Evolutionary conservation across 2,329 filamentous ascomycete species (phyloP), one percentile per base, ranked within the genome.

Genomic region (Penicillium sp.): DNA sequence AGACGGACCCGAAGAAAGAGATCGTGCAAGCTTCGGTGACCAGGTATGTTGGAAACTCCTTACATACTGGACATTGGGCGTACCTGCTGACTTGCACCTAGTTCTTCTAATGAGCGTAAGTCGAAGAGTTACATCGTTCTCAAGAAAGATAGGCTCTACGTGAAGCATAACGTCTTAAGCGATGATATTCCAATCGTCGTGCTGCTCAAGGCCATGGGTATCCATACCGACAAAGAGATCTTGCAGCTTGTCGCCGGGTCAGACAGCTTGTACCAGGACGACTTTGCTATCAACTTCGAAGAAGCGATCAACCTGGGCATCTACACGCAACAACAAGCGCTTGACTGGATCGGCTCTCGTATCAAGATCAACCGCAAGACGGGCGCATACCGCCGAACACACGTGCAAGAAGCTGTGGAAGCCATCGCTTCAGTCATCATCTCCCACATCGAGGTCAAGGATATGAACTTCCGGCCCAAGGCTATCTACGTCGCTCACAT

Each of bases 141-240:
- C 55, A 98, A 98, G 79, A 98, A 98, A 75, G 94, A 96, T 57
- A 86, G 90, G 53, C 91, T 99, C 60, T 88, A 89, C 60, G 83
- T 99, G 47, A 89, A 91, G 65, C 95, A 99, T 79, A 99, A 99
- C 75, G 92, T 96, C 47, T 81, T 99, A 7, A 89, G 89, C 51
- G 95, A 99, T 73, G 90, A 95, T 61, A 87, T 99, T n/a, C 96
- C 96, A 0, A 95, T 99, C 57, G 92, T 96, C 45, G 90, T 99
- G 67, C 84, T 96, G 39, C 83, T 99, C 58, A 96, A 96, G 73
- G 95, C 95, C 1, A 87, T 99, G 79, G 95, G 95, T 4, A 90
- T 97, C 2, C 88, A 96, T 62, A 93, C 94, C 0, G 95, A 99
- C 73, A 92, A 94, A 73, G 95, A 99, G 76, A 97, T 99, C 68